Evolutionary conservation across 2,329 filamentous ascomycete species (phyloP), one percentile per base, ranked within the genome.

Genomic region (Onygenales sp.): DNA sequence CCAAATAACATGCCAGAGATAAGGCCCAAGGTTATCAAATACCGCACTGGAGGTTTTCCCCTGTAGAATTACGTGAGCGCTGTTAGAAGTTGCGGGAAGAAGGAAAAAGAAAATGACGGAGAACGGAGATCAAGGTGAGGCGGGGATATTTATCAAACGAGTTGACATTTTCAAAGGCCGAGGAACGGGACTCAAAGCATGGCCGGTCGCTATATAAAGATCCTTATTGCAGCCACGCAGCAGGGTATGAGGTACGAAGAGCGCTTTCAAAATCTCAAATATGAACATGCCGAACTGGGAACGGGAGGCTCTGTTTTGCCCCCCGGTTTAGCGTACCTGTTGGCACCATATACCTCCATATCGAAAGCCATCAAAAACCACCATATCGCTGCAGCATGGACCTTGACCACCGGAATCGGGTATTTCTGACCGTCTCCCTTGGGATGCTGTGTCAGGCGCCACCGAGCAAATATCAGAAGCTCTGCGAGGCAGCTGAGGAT

Each of bases 401-500:
- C 8, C 51, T 14, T 42, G 34, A 53, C 6, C 33, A 53, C 51
- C 37, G 44, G 32, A 31, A 10, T 40, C 6, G 43, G 36, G 51
- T 53, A 53, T 49, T n/a, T 32, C 33, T 34, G 32, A 27, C 27
- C 33, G 44, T 33, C 51, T 10, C 34, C 10, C n/a, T 21, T 48
- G n/a, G 33, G n/a, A 5, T 17, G 17, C 17, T 7, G 32, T 49
- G 32, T 48, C 43, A 49, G 11, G 27, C 44, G 31, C 51, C 51
- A 53, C 32, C 11, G 13, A 44, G n/a, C 34, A 32, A 49, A 53
- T 39, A 53, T 21, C 51, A 49, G 32, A 32, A 49, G 36, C 34
- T 53, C 51, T 42, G 43, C 51, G 17, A 42, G 31, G 51, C 51
- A 49, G 51, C 51, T 53, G 43, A 53, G 43, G 13, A 32, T 31